phyloP scores from a whole-genome alignment of 306 rosid genomes.

The Quercus mongolica region DNA sequence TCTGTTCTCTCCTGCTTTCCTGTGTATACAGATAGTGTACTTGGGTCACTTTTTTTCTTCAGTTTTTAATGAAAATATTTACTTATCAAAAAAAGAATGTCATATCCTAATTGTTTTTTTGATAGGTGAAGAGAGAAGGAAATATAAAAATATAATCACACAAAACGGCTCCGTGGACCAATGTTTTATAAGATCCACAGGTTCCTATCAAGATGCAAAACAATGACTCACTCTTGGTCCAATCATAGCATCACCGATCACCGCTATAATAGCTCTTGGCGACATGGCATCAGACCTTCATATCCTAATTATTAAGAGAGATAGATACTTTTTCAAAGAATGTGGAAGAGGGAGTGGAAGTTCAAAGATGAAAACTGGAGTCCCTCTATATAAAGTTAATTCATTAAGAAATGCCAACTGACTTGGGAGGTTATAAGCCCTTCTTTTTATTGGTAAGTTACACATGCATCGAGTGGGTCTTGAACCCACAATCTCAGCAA shows the following conservation, averaged over 20 bases:
- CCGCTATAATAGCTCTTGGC: conserved; percentile 43
- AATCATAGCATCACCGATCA: conserved; percentile 78
- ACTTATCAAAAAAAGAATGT: too few relatives aligned
- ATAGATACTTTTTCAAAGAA: neutral
- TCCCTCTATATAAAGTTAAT: neutral
- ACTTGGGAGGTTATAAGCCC: too few relatives aligned
- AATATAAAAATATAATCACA: conserved; percentile 52
- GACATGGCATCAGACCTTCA: conserved; percentile 65
- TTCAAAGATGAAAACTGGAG: neutral
- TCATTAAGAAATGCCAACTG: too few relatives aligned
- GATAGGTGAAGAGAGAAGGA: too few relatives aligned
- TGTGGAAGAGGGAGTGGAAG: neutral
- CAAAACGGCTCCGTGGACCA: conserved; percentile 65
- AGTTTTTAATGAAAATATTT: too few relatives aligned
- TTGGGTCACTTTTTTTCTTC: too few relatives aligned
- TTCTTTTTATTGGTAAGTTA: too few relatives aligned
- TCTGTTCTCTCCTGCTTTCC: too few relatives aligned
- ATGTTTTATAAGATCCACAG: conserved; percentile 36
- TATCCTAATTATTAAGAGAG: too few relatives aligned
- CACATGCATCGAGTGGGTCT: too few relatives aligned
- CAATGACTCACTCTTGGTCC: conserved; percentile 46
- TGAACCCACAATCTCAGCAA: neutral
- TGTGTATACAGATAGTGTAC: too few relatives aligned
- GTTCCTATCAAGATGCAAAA: conserved; percentile 77
- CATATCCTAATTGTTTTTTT: too few relatives aligned